Percentiles rank a stretch among this genome's conserved stretches.
Conservation (phyloP, 192 early-diverging fungal species). For the Funneliformis mosseae region DNA sequence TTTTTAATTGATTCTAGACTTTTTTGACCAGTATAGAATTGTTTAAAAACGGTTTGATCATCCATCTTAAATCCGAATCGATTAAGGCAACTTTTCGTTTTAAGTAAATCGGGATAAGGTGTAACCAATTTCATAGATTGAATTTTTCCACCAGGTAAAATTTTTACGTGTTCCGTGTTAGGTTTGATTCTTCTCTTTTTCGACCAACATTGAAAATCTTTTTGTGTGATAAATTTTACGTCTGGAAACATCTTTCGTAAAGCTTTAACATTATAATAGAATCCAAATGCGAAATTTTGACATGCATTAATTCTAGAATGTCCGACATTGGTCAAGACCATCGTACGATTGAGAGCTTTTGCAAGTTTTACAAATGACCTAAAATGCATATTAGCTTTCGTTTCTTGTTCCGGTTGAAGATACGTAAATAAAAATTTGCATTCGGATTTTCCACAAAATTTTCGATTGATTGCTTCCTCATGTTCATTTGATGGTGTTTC, state of each 20-base stretch:
- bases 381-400: background rate
- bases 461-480: background rate
- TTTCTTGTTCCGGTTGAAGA: background rate
- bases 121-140: background rate
- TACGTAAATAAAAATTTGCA: background rate
- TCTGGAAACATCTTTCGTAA: background rate
- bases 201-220: background rate
- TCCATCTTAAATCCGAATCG: background rate
- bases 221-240: background rate
- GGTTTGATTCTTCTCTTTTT: background rate
- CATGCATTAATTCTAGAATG: background rate
- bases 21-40: slow-evolving; percentile 3
- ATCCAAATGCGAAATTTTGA: background rate
- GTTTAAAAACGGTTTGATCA: background rate
- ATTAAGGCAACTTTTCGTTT: background rate
- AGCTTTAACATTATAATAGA: background rate
- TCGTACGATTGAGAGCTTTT: background rate
- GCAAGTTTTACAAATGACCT: background rate
- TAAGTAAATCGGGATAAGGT: background rate
- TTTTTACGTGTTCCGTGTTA: background rate
- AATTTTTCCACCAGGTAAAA: background rate
- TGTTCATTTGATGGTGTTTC: slow-evolving; percentile 21
- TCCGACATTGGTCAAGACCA: background rate
- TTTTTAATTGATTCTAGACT: background rate
- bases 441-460: background rate